phyloP scores from a whole-genome alignment of 2,329 filamentous ascomycete genomes.

The Fusarium sublunatum region DNA sequence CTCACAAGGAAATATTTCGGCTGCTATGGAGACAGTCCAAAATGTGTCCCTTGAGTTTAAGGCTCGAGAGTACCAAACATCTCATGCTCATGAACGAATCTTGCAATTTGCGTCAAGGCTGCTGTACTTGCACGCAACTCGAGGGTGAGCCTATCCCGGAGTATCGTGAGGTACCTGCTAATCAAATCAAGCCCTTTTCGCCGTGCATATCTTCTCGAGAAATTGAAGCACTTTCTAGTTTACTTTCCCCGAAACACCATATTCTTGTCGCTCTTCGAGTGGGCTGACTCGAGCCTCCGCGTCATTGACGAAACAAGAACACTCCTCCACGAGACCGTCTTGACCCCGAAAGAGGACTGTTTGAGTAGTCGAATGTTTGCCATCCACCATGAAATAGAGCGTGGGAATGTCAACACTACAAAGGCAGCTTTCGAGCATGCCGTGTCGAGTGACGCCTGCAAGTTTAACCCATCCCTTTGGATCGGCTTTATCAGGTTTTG shows the following conservation, averaged over 20 bases:
- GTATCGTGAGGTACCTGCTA: slow-evolving; percentile 19
- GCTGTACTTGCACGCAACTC: slow-evolving; percentile 72
- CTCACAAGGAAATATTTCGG: slow-evolving; percentile 66
- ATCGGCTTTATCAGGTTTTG: slow-evolving; percentile 62
- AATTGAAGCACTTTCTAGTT: slow-evolving; percentile 69
- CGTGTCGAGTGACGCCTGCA: slow-evolving; percentile 55
- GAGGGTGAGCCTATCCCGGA: slow-evolving; percentile 56
- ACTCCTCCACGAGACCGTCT: slow-evolving; percentile 66
- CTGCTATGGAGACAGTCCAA: slow-evolving; percentile 58
- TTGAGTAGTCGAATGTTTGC: slow-evolving; percentile 61
- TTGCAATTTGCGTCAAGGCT: slow-evolving; percentile 76
- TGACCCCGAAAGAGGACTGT: slow-evolving; percentile 55
- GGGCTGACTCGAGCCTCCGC: slow-evolving; percentile 76
- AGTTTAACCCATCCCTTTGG: slow-evolving; percentile 60
- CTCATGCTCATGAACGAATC: slow-evolving; percentile 67
- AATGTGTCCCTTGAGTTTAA: slow-evolving; percentile 57
- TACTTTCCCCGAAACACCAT: slow-evolving; percentile 81
- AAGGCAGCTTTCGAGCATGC: slow-evolving; percentile 65
- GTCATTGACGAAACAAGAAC: slow-evolving; percentile 82
- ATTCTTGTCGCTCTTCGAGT: slow-evolving; percentile 78
- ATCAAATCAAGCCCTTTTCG: slow-evolving; percentile 68
- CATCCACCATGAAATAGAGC: slow-evolving; percentile 61
- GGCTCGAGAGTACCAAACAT: slow-evolving; percentile 49
- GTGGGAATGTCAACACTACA: slow-evolving; percentile 62
- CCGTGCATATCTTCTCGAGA: slow-evolving; percentile 71